Evolutionary conservation across 805 yeast genomes (phyloP), one percentile per base, ranked within the genome.

Genomic region (Blastobotrys peoriensis): DNA sequence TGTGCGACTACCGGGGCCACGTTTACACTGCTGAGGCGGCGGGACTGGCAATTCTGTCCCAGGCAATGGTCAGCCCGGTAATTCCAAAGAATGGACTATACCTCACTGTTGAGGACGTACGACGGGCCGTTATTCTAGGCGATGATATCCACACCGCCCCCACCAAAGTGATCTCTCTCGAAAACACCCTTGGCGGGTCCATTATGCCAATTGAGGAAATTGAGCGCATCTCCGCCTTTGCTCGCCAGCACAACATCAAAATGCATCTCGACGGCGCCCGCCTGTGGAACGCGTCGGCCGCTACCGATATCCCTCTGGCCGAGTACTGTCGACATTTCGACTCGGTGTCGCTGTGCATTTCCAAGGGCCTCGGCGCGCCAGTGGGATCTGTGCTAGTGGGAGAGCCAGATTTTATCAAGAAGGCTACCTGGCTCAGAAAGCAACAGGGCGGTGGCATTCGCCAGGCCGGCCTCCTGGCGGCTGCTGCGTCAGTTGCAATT

Each of bases 241-340:
- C 91, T 51, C 69, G 71, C 43, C 74, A 67, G 22, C 71, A 80
- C 53, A 71, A 69, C 44, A 65, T 86, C 44, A 73, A 69, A 45
- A 63, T 88, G 53, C 97, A 91, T 58, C 77, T 88, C 56, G 98
- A 89, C 62, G 98, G 97, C 50, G 98, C 97, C n/a, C 75, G 98
- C 56, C 66, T 89, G 41, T 88, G 94, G 89, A 86, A 85, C 62
- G 96, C 96, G n/a, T 70, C 79, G 34, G 83, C 75, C 9, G 89
- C 75, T 21, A 77, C 86, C 6, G 87, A 84, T 20, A 70, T 84
- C 30, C 66, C 86, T 15, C 65, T 88, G 49, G 65, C 63, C 16
- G 86, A 86, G 56, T 87, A 81, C 63, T 84, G 94, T 53, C 70
- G 74, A 50, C 68, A 79, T 49, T 88, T 88, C 61, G 97, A 88